A percentile compares a stretch with the other conserved stretches of the same genome.
Evolutionary conservation across 768 basidiomycete species (phyloP).

Genomic region (Pisolithus albus): DNA sequence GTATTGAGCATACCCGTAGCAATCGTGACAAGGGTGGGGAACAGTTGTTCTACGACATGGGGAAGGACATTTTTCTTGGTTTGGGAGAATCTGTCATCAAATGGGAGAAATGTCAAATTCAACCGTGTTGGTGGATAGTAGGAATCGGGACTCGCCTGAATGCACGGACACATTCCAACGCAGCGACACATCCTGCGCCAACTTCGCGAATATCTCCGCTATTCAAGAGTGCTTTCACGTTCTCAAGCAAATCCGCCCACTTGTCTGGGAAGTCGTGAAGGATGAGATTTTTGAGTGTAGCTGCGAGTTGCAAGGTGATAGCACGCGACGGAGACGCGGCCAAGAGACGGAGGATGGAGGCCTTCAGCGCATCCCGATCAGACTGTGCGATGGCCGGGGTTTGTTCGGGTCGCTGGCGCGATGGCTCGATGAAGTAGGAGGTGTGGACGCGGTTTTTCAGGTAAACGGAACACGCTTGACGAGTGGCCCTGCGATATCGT

Average conservation of each 20-base stretch:
- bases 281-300: slow-evolving; percentile 65
- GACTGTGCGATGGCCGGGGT: slow-evolving; percentile 53
- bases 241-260: slow-evolving; percentile 67
- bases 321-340: slow-evolving; percentile 56
- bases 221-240: slow-evolving; percentile 54
- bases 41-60: slow-evolving; percentile 51
- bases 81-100: slow-evolving; percentile 56
- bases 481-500: slow-evolving; percentile 50
- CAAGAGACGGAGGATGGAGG: slow-evolving; percentile 61
- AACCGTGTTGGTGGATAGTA: too few relatives aligned
- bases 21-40: slow-evolving; percentile 72
- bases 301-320: slow-evolving; percentile 72
- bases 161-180: slow-evolving; percentile 72
- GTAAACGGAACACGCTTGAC: slow-evolving; percentile 82
- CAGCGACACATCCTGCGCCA: slow-evolving; percentile 72
- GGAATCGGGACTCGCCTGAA: slow-evolving; percentile 19
- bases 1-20: slow-evolving; percentile 61
- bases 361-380: slow-evolving; percentile 70
- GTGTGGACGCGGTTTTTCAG: slow-evolving; percentile 82
- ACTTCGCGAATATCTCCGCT: slow-evolving; percentile 67
- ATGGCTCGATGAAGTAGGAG: slow-evolving; percentile 49
- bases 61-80: slow-evolving; percentile 49
- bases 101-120: slow-evolving; percentile 30
- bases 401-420: slow-evolving; percentile 48
- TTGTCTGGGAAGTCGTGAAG: slow-evolving; percentile 70